Evolutionary conservation across 2,329 filamentous ascomycete genomes (phyloP).

Genomic region (Endothia cerciana): DNA sequence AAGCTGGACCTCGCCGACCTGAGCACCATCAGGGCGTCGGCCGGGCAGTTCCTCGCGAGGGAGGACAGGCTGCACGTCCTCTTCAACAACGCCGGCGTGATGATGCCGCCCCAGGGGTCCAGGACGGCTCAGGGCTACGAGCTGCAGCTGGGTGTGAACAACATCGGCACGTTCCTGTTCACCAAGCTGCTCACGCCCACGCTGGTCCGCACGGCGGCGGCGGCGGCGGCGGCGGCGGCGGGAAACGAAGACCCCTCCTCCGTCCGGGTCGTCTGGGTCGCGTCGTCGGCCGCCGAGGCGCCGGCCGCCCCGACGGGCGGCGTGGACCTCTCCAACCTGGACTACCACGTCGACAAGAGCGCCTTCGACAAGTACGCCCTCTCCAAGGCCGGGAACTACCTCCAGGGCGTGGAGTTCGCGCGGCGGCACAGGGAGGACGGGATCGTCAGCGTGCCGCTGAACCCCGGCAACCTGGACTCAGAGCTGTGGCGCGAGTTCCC

Average conservation of each 20-base stretch:
- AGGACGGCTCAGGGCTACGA: conserved; percentile 33
- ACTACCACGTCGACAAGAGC: conserved; percentile 19
- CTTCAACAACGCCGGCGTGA: conserved; percentile 47
- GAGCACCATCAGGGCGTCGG: conserved; percentile 33
- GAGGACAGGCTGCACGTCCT: conserved; percentile 41
- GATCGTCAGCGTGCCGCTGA: conserved; percentile 35
- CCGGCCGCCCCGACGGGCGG: conserved; percentile 10
- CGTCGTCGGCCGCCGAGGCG: conserved; percentile 23
- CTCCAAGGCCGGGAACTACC: conserved; percentile 35
- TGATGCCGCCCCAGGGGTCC: conserved; percentile 37
- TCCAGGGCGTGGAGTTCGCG: conserved; percentile 34
- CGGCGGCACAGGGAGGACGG: conserved; percentile 31
- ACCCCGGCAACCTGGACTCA: conserved; percentile 36
- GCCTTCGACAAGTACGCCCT: conserved; percentile 30
- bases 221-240: no score
- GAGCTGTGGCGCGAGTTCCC: conserved; percentile 30
- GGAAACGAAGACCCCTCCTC: no score
- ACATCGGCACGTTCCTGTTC: conserved; percentile 26
- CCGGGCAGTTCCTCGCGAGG: conserved; percentile 31
- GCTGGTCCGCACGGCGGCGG: conserved; percentile 19
- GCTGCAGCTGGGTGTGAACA: conserved; percentile 28
- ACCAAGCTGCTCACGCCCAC: conserved; percentile 28
- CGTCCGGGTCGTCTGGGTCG: conserved; percentile 27
- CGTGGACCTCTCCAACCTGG: conserved; percentile 23
- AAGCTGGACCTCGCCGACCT: conserved; percentile 39